These are phyloP conservation scores for Aspergillus felis DNA, from an alignment of 2,329 filamentous ascomycete genomes.

Conservation along the genomic window DNA sequence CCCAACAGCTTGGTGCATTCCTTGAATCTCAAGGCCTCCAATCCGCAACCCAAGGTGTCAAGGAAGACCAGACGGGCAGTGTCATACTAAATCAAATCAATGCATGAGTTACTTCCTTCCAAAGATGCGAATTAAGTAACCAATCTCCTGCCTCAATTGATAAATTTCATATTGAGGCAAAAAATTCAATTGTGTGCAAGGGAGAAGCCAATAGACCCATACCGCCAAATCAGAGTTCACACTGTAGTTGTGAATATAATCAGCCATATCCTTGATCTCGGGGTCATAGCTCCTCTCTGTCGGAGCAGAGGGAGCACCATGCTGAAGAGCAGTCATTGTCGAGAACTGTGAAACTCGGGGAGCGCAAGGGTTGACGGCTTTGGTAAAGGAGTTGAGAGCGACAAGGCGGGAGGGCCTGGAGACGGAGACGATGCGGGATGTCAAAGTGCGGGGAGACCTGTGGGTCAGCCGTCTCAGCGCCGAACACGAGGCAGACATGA, in stretches of 20 bases:
- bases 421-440: slow-evolving; percentile 44
- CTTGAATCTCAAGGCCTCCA: slow-evolving; percentile 92
- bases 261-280: slow-evolving; percentile 92
- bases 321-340: slow-evolving; percentile 41
- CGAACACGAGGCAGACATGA: slow-evolving; percentile 40
- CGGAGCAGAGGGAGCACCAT: slow-evolving; percentile 33
- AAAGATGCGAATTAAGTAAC: neutral
- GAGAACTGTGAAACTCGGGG: slow-evolving; percentile 36
- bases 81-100: slow-evolving; percentile 58
- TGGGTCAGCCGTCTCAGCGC: slow-evolving; percentile 41
- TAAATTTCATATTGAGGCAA: neutral
- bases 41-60: slow-evolving; percentile 92
- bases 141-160: neutral
- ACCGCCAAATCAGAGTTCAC: slow-evolving; percentile 91
- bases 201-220: slow-evolving; percentile 16
- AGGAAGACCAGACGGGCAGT: slow-evolving; percentile 95
- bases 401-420: slow-evolving; percentile 24
- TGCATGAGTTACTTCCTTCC: neutral
- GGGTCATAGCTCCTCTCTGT: slow-evolving; percentile 67
- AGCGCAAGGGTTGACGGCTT: slow-evolving; percentile 12
- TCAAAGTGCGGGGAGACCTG: slow-evolving; percentile 42
- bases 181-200: neutral
- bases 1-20: slow-evolving; percentile 94
- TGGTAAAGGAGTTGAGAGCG: slow-evolving; percentile 12
- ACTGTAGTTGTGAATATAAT: slow-evolving; percentile 88